phyloP scores from a whole-genome alignment of 169 alveolate species.

The Plasmodium gonderi region DNA sequence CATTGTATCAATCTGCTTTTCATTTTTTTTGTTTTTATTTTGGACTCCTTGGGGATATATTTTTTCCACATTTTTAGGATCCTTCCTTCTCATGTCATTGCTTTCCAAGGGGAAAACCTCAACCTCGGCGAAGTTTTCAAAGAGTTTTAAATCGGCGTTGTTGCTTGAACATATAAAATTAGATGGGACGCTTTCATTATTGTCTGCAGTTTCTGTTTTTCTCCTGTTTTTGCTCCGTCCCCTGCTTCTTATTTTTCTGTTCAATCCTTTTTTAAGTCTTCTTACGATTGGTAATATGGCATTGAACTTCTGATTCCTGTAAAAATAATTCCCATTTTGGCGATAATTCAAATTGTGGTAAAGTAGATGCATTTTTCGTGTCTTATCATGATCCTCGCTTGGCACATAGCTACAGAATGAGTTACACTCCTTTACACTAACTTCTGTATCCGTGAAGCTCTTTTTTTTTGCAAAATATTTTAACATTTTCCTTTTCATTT shows the following conservation, averaged over 20 bases:
- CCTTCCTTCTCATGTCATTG: neutral
- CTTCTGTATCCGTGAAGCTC: constrained; percentile 22
- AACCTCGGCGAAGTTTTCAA: neutral
- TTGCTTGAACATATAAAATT: neutral
- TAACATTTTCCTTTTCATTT: constrained; percentile 18
- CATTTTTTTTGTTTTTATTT: neutral
- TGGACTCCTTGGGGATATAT: neutral
- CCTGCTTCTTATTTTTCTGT: neutral
- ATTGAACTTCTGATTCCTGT: neutral
- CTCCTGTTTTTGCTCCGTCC: neutral
- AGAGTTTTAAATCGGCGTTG: neutral
- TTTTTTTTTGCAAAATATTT: constrained; percentile 7
- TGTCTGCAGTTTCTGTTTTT: neutral
- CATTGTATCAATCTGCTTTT: neutral
- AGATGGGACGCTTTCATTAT: neutral
- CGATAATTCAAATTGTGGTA: neutral
- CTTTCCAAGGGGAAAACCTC: neutral
- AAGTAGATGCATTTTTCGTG: neutral
- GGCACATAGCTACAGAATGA: neutral
- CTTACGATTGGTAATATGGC: neutral
- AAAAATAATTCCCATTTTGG: neutral
- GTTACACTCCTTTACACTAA: neutral
- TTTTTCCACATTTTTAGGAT: neutral
- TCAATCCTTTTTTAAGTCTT: neutral
- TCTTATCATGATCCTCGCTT: neutral